Percentiles rank a stretch among this genome's conserved stretches.
Conservation (phyloP, 1,139 yeast species). For the Kazachstania sp. region DNA sequence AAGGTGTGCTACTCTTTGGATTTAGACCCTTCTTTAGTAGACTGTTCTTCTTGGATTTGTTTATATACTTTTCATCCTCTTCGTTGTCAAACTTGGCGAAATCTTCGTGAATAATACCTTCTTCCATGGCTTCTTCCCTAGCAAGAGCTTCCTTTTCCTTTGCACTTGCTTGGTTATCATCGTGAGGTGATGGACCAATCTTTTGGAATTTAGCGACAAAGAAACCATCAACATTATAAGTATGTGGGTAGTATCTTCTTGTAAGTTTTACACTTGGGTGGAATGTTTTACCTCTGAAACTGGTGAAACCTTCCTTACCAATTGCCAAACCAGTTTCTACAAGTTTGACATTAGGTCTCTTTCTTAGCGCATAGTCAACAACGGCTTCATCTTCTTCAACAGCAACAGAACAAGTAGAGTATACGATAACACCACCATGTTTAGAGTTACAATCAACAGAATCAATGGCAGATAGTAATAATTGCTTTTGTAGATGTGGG, state of each 20-base stretch:
- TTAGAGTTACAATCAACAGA: constrained; percentile 89
- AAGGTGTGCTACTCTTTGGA: constrained; percentile 36
- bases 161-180: constrained; percentile 80
- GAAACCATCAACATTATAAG: constrained; percentile 97
- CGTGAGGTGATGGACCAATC: constrained; percentile 78
- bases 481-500: constrained; percentile 93
- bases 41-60: constrained; percentile 61
- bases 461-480: constrained; percentile 89
- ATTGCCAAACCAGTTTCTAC: constrained; percentile 91
- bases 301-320: constrained; percentile 93
- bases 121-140: constrained; percentile 62
- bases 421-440: constrained; percentile 91
- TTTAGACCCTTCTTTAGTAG: constrained; percentile 76
- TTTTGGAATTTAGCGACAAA: constrained; percentile 94
- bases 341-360: constrained; percentile 90
- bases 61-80: constrained; percentile 69
- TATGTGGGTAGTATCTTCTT: constrained; percentile 95
- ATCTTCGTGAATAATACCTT: constrained; percentile 76
- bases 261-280: constrained; percentile 69
- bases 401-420: constrained; percentile 96
- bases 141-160: constrained; percentile 76
- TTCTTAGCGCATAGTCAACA: constrained; percentile 93
- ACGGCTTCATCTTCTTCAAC: constrained; percentile 98
- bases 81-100: constrained; percentile 74
- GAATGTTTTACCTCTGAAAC: constrained; percentile 88